Evolutionary conservation across 257 asterid genomes (phyloP), one percentile per base, ranked within the genome.

Genomic region (Rubia yunnanensis): DNA sequence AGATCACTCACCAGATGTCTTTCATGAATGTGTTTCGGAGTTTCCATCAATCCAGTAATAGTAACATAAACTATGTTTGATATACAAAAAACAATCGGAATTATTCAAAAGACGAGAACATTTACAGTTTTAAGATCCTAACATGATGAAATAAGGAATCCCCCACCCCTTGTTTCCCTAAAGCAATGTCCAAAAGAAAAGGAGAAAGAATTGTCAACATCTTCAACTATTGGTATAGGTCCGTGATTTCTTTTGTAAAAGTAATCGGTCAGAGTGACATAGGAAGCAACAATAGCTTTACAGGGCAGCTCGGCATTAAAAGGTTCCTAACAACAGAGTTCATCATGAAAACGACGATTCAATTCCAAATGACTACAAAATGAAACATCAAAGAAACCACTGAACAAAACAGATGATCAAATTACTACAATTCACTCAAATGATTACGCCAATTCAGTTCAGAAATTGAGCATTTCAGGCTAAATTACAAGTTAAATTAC

Each of bases 211-310:
- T 83, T 90, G 78, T 88, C 80, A 4, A 83, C 63, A 70, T 88
- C 95, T 48, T 87, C 90, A 23, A 92, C 92, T 7, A 89, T 36
- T 22, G 99, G 97, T 70, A 92, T 86, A 8, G 99, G 99, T 57
- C 99, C 99, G 58, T 94, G 99, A 77, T 90, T 94, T 84, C 99
- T 83, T 88, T 92, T 92, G 68, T 88, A 92, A 76, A 89, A 92
- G 78, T 84, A 81, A 17, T 89, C 96, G 38, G 83, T 92, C 3
- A 95, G 92, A 36, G 97, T 92, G 26, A 92, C 77, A 71, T 92
- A 90, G 32, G 95, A 83, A 14, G 88, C 76, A 68, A 92, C 79
- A 61, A 92, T 81, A 75, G 76, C 86, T 1, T 77, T 50, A 54
- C 96, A 95, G 9, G 74, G 87, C 5, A 97, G 98, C 83, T 89